Base-by-base conservation (phyloP, 2,329 filamentous ascomycete genomes). In the Diaporthe vexans region DNA sequence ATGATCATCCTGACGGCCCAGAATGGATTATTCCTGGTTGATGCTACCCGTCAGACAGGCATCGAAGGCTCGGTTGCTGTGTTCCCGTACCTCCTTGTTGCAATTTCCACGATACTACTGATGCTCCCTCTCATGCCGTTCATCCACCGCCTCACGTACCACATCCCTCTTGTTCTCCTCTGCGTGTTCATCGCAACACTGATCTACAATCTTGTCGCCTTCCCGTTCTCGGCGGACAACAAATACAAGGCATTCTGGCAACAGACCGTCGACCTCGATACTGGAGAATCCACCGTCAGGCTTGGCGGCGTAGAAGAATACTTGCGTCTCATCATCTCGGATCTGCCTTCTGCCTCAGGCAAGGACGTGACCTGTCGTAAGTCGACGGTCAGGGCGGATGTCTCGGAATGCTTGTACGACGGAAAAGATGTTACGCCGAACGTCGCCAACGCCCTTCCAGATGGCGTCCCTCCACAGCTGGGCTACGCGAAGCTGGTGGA, bases 211-310 rank as follows among this genome's bases (percentile, higher is more conserved):
- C 89, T 98, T 6, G 84, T 90, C 3, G 94, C 94, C 1, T 98
- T 98, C 82, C 97, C 97, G 0, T 98, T 98, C 83, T 97, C 94
- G 0, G 85, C 90, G 29, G 88, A 91, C 74, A 94, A 92, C 81
- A 90, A 94, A 51, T 91, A 97, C 82, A 98, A 98, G 83, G 88
- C 96, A 63, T 97, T 92, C 83, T 98, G 98, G 82, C 86, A 94
- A 67, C 95, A 99, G 81, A 90, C 90, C 13, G 86, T 98, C 63
- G 90, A 98, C 77, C 88, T 98, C 13, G 93, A 94, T 77, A 90
- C 88, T 5, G 92, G 92, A n/a, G 85, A 88, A 19, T 94, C 95
- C 77, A 86, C 85, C 2, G 93, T 95, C 54, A 91, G 90, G 46
- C 85, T 97, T 11, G 88, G 87, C 0, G 95, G 95, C 0, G 81